A percentile compares a stretch with the other conserved stretches of the same genome.
These are phyloP conservation scores for Helicostylum pulchrum DNA, from an alignment of 192 early-diverging fungal genomes.

Conservation along the genomic window DNA sequence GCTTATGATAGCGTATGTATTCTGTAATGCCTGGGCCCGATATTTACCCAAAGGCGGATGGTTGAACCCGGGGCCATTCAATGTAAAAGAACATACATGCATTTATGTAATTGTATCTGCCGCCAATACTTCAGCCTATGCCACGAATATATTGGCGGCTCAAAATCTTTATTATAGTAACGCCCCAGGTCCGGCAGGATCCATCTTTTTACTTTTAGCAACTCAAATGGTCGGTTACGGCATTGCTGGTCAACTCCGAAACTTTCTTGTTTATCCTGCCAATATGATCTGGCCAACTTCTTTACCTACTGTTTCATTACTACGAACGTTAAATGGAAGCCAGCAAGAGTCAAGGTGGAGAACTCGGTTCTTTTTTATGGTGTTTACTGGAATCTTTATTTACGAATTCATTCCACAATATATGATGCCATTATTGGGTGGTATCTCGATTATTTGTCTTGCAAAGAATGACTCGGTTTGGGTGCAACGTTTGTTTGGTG, in stretches of 20 bases:
- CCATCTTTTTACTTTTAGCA: slow-evolving; percentile 25
- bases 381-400: slow-evolving; percentile 34
- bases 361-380: slow-evolving; percentile 42
- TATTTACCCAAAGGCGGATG: slow-evolving; percentile 51
- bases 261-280: slow-evolving; percentile 45
- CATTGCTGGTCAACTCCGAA: slow-evolving; percentile 43
- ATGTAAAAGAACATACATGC: slow-evolving; percentile 47
- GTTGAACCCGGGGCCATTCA: slow-evolving; percentile 47
- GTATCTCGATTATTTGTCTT: slow-evolving; percentile 40
- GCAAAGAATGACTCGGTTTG: slow-evolving; percentile 30
- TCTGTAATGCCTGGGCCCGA: slow-evolving; percentile 61
- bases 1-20: slow-evolving; percentile 71
- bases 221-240: slow-evolving; percentile 35
- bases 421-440: slow-evolving; percentile 37
- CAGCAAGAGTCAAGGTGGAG: slow-evolving; percentile 14
- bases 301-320: slow-evolving; percentile 44
- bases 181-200: slow-evolving; percentile 12
- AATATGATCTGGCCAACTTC: slow-evolving; percentile 56
- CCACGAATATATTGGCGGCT: slow-evolving; percentile 33
- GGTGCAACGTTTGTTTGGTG: slow-evolving; percentile 40
- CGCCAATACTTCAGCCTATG: slow-evolving; percentile 40
- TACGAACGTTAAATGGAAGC: slow-evolving; percentile 34
- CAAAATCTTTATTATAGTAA: slow-evolving; percentile 42
- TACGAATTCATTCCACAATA: slow-evolving; percentile 44
- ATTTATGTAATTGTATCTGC: slow-evolving; percentile 45